These are phyloP conservation scores for Ogataea angusta DNA, from an alignment of 805 yeast genomes.

Conservation along the genomic window DNA sequence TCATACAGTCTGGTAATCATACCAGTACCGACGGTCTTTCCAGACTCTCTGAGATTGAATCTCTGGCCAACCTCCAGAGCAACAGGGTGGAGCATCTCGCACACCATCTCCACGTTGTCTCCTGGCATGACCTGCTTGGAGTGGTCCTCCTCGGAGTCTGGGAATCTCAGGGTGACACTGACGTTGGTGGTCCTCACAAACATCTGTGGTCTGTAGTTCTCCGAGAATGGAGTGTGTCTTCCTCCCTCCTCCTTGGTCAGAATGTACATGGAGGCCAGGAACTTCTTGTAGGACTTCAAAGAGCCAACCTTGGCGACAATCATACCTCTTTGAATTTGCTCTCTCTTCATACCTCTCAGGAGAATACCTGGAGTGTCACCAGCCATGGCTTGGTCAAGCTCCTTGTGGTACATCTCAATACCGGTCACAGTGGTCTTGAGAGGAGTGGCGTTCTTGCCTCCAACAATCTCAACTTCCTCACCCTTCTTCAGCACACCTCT, in stretches of 20 bases:
- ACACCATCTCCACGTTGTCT: constrained; percentile 96
- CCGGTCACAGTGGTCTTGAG: constrained; percentile 95
- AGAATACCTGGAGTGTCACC: constrained; percentile 99
- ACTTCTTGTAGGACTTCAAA: constrained; percentile 88
- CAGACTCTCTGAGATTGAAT: constrained; percentile 99
- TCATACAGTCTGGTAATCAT: constrained; percentile 70
- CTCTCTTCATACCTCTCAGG: constrained; percentile 98
- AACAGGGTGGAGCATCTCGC: constrained; percentile 84
- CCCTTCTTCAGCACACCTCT: constrained; percentile 97
- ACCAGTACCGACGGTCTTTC: constrained; percentile 99
- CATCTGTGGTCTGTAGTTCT: constrained; percentile 97
- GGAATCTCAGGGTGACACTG: constrained; percentile 86
- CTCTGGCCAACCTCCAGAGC: constrained; percentile 96
- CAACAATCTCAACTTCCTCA: constrained; percentile 97
- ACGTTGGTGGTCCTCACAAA: constrained; percentile 96
- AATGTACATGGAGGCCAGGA: constrained; percentile 89
- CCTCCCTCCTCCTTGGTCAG: constrained; percentile 98
- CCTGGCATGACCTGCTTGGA: constrained; percentile 95
- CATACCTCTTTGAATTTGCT: constrained; percentile 96
- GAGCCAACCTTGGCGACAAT: constrained; percentile 90
- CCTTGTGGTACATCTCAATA: constrained; percentile 99
- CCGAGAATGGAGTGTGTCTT: constrained; percentile 96
- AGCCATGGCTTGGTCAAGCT: constrained; percentile 94
- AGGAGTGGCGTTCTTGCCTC: constrained; percentile 72
- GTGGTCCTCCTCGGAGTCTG: constrained; percentile 73